Evolutionary conservation across 768 basidiomycete species (phyloP).

Genomic region (Leccinum incarnatum): DNA sequence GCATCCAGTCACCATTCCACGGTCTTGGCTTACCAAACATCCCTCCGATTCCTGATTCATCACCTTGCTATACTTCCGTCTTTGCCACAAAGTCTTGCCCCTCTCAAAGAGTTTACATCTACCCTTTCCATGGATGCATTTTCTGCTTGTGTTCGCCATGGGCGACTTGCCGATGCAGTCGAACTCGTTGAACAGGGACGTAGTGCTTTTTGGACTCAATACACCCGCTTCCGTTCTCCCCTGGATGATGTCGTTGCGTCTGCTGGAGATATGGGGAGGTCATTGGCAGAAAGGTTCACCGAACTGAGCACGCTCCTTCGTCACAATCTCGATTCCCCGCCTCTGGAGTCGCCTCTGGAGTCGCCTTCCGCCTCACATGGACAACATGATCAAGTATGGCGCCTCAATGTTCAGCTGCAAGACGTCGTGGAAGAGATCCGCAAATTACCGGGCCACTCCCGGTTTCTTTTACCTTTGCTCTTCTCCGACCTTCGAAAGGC

Average conservation of each 20-base stretch:
- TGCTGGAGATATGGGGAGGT: neutral
- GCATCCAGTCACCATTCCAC: slow-evolving; percentile 2
- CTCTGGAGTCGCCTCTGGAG: neutral
- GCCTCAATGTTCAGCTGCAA: neutral
- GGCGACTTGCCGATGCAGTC: slow-evolving; percentile 16
- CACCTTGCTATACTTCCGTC: slow-evolving; percentile 4
- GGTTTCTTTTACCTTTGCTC: slow-evolving; percentile 24
- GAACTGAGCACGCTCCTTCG: slow-evolving; percentile 2
- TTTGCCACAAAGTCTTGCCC: neutral
- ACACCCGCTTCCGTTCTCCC: slow-evolving; percentile 11
- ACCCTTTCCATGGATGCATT: slow-evolving; percentile 10
- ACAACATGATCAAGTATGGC: slow-evolving; percentile 3
- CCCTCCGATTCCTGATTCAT: slow-evolving; percentile 5
- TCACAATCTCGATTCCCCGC: slow-evolving; percentile 3
- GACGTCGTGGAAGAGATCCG: slow-evolving; percentile 16
- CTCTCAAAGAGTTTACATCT: neutral
- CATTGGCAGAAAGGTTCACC: neutral
- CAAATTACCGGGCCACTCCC: slow-evolving; percentile 16
- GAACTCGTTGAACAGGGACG: slow-evolving; percentile 32
- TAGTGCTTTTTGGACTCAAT: slow-evolving; percentile 19
- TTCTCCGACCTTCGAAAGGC: slow-evolving; percentile 13
- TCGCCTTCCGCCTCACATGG: neutral
- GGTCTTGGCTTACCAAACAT: slow-evolving; percentile 10
- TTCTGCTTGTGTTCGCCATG: slow-evolving; percentile 10
- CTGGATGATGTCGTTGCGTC: neutral